These are phyloP conservation scores for Psidium guajava DNA, from an alignment of 345 rosid genomes.

Conservation along the genomic window DNA sequence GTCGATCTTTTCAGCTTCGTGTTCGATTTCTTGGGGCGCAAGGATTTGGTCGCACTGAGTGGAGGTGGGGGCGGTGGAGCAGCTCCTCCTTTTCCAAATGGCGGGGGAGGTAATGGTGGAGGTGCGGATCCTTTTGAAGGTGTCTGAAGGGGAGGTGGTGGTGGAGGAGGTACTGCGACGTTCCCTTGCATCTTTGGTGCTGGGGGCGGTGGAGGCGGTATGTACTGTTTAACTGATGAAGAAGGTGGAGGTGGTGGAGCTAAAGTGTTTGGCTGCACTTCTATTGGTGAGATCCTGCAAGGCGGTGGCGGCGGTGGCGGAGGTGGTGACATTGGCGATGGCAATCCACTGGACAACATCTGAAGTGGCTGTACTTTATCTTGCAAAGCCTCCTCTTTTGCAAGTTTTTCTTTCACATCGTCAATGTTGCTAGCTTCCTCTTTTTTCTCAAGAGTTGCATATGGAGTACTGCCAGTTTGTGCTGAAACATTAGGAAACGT, in stretches of 20 bases:
- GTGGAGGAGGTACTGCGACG: neutral
- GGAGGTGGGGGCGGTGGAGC: slow-evolving; percentile 58
- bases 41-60: slow-evolving; percentile 30
- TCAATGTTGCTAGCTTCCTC: neutral
- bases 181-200: neutral
- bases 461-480: neutral
- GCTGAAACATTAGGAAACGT: neutral
- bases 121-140: slow-evolving; percentile 12
- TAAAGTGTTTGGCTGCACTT: neutral
- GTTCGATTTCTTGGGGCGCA: slow-evolving; percentile 57
- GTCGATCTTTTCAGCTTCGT: slow-evolving; percentile 79
- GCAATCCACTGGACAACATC: neutral
- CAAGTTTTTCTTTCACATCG: neutral
- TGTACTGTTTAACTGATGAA: slow-evolving; percentile 6
- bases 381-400: neutral
- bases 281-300: neutral
- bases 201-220: slow-evolving; percentile 4
- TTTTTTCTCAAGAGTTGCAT: neutral
- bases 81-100: neutral
- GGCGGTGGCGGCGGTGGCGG: neutral
- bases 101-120: slow-evolving; percentile 43
- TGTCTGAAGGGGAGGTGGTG: slow-evolving; percentile 14
- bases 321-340: neutral
- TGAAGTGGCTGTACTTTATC: neutral
- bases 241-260: slow-evolving; percentile 5